Percentiles rank a stretch among this genome's conserved stretches.
These are phyloP conservation scores for Tinospora cordifolia DNA, from an alignment of 164 flowering plant species.

Conservation along the genomic window DNA sequence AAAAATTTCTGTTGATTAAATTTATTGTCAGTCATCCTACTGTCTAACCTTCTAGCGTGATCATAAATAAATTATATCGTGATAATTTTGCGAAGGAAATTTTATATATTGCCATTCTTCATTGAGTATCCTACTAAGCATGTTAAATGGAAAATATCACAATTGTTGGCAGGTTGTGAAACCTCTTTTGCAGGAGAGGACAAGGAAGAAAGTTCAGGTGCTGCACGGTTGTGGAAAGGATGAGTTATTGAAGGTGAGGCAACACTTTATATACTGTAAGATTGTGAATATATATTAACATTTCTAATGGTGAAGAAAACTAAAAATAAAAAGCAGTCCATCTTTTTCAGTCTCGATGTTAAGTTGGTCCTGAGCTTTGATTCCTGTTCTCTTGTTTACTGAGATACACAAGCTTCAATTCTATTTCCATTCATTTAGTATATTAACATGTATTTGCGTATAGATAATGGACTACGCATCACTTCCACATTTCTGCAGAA, in stretches of 20 bases:
- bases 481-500: constrained; percentile 76
- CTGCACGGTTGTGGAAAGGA: constrained; percentile 77
- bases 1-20: not conserved
- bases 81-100: not conserved
- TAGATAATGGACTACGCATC: constrained; percentile 74
- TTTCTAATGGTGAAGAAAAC: not conserved
- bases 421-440: not conserved
- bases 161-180: constrained; percentile 60
- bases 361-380: not conserved
- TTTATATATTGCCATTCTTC: not conserved
- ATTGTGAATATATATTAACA: not conserved
- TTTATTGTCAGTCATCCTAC: not conserved
- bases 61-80: not conserved
- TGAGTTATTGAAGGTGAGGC: constrained; percentile 67
- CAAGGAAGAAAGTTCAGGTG: constrained; percentile 83
- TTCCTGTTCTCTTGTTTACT: not conserved
- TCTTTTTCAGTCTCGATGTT: not conserved
- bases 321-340: not conserved
- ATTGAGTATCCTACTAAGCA: not conserved
- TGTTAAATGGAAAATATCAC: not conserved
- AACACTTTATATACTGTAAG: not conserved
- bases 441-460: constrained; percentile 5
- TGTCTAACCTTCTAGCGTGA: not conserved
- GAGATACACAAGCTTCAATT: not conserved
- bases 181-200: constrained; percentile 95